These are phyloP conservation scores for Suillus weaverae DNA, from an alignment of 768 basidiomycete genomes.

Conservation along the genomic window DNA sequence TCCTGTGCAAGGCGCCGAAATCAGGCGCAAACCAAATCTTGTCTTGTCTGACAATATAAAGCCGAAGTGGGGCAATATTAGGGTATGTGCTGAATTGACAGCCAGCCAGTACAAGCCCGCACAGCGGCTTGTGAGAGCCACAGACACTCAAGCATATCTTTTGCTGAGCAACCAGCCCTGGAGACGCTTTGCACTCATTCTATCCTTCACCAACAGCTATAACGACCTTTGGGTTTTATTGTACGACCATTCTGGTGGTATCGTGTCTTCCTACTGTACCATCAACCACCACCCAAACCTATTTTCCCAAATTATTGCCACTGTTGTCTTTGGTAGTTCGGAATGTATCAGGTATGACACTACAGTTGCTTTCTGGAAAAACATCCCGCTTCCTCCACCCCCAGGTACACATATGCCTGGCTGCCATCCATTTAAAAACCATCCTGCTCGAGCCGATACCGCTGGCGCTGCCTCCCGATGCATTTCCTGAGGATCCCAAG, in stretches of 20 bases:
- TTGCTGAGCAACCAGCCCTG: neutral
- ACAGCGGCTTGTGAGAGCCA: neutral
- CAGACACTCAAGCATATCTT: neutral
- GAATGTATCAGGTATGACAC: neutral
- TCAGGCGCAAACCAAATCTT: neutral
- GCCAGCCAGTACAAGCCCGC: neutral
- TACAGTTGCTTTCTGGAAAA: neutral
- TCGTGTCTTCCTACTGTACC: neutral
- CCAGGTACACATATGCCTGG: neutral
- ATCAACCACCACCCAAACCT: neutral
- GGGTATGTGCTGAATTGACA: neutral
- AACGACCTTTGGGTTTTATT: neutral
- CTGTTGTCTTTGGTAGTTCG: neutral
- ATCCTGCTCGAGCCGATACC: neutral
- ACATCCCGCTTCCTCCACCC: neutral
- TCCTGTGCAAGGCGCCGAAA: neutral
- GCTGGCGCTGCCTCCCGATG: neutral
- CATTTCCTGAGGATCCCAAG: neutral
- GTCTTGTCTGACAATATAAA: neutral
- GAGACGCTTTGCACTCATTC: neutral
- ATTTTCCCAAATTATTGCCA: neutral
- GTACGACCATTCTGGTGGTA: neutral
- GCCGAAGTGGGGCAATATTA: neutral
- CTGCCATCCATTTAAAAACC: neutral
- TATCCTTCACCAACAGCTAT: neutral